phyloP scores from a whole-genome alignment of 2,329 filamentous ascomycete genomes.

The Diaporthe ampelina region DNA sequence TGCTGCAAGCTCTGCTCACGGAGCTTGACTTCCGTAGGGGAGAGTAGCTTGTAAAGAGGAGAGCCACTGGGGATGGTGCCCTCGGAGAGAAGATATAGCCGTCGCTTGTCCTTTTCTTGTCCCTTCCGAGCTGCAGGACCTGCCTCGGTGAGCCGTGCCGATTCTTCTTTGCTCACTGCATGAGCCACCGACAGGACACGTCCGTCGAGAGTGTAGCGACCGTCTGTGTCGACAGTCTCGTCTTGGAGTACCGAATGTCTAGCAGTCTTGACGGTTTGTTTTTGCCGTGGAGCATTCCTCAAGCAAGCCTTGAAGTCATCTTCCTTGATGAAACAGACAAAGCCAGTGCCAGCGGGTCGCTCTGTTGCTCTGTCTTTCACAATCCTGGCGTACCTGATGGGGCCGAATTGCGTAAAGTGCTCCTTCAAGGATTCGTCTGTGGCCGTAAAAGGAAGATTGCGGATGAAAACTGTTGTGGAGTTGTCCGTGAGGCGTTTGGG shows the following conservation, averaged over 20 bases:
- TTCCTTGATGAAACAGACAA: slow-evolving; percentile 89
- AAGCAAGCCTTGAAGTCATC: slow-evolving; percentile 84
- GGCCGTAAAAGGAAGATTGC: slow-evolving; percentile 91
- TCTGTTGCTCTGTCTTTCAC: slow-evolving; percentile 90
- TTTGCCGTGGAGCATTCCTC: slow-evolving; percentile 76
- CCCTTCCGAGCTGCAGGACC: slow-evolving; percentile 74
- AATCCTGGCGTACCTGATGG: slow-evolving; percentile 89
- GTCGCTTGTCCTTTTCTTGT: slow-evolving; percentile 87
- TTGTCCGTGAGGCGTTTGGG: slow-evolving; percentile 69
- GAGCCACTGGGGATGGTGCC: slow-evolving; percentile 85
- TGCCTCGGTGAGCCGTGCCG: slow-evolving; percentile 79
- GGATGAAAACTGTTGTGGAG: slow-evolving; percentile 87
- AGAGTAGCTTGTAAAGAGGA: slow-evolving; percentile 81
- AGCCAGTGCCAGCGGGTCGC: slow-evolving; percentile 90
- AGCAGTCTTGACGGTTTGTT: slow-evolving; percentile 61
- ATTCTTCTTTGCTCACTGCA: slow-evolving; percentile 88
- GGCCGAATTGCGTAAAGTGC: slow-evolving; percentile 90
- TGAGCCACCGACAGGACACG: slow-evolving; percentile 87
- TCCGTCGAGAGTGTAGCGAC: slow-evolving; percentile 91
- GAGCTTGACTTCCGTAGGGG: slow-evolving; percentile 86
- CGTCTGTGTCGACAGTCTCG: slow-evolving; percentile 83
- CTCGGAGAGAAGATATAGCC: slow-evolving; percentile 89
- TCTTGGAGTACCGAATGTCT: slow-evolving; percentile 91
- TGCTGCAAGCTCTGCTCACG: slow-evolving; percentile 89
- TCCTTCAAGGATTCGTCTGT: slow-evolving; percentile 86